Evolutionary conservation across 148 eudicot genomes (phyloP).

Genomic region (Heliosperma pusillum): DNA sequence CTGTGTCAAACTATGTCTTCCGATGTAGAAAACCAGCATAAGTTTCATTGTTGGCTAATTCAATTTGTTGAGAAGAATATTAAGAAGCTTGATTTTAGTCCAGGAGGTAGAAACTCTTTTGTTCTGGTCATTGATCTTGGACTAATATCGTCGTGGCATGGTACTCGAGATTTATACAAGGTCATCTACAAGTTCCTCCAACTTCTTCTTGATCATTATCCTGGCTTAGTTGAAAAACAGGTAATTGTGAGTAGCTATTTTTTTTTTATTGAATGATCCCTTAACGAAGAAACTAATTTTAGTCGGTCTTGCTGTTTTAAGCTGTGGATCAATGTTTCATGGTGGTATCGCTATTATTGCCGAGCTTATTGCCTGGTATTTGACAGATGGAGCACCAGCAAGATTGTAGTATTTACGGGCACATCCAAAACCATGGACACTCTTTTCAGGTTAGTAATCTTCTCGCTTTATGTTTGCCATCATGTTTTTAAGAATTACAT

Average conservation of each 20-base stretch:
- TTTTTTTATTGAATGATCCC: not conserved
- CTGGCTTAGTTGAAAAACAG: conserved; percentile 52
- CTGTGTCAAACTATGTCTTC: conserved; percentile 28
- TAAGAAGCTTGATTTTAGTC: conserved; percentile 37
- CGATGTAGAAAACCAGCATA: conserved; percentile 35
- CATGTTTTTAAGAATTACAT: no score
- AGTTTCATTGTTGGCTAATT: conserved; percentile 41
- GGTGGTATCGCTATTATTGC: conserved; percentile 47
- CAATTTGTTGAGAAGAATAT: conserved; percentile 44
- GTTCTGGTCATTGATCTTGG: conserved; percentile 51
- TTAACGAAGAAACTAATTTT: not conserved
- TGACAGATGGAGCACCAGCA: conserved; percentile 43
- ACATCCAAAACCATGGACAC: conserved; percentile 40
- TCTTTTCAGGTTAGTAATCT: conserved; percentile 42
- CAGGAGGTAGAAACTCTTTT: conserved; percentile 27
- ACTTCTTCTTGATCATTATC: conserved; percentile 51
- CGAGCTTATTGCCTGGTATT: conserved; percentile 38
- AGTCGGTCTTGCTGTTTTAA: conserved; percentile 11
- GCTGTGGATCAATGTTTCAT: conserved; percentile 55
- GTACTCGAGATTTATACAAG: conserved; percentile 34
- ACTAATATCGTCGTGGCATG: conserved; percentile 33
- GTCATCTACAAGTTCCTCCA: conserved; percentile 36
- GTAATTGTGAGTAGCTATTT: conserved; percentile 18
- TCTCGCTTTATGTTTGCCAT: no score
- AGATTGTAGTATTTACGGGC: conserved; percentile 36